Base-by-base conservation (phyloP, 2,329 filamentous ascomycete species). In the Immersiporthe knoxdaviesiana region DNA sequence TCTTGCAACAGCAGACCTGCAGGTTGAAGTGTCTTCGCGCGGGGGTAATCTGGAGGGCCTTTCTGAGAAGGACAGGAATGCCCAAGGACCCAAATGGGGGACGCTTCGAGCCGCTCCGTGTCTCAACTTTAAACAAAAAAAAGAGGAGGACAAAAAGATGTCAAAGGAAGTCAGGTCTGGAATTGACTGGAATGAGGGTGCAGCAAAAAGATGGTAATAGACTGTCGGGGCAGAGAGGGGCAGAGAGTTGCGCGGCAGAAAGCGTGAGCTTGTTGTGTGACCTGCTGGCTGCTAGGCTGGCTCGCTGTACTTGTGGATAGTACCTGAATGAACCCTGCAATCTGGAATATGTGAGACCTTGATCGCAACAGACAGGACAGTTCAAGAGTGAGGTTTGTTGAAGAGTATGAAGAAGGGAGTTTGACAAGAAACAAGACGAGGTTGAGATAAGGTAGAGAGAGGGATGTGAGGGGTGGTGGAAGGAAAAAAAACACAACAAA, bases 71-170 rank as follows among this genome's bases (percentile, higher is more conserved):
- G 52, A 56, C 27, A 35, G 30, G 39, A 50, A 58, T 60, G 59
- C 14, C 27, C 18, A 56, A 56, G 35, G 39, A 44, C 37, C 32
- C 27, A 8, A 21, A 44, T 30, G 30, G 24, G 41, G 41, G 54
- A 35, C 47, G 54, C 61, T 32, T 63, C 58, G 66, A 50, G 27
- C 66, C 66, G 66, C 41, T 54, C 66, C 66, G 68, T 70, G 68
- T 70, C 62, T 70, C 67, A 47, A 63, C 60, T 41, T 10, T 47
- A 47, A 44, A 18, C 21, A 44, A 44, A 18, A 47, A n/a, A 56
- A 56, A 61, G 61, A 50, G 37, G 44, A 62, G 52, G 44, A 64
- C 21, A 18, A 30, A 37, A 44, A 27, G 54, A 61, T 32, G 35
- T 27, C 24, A 10, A 52, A 52, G 65, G 44, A 30, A n/a, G 62